These are phyloP conservation scores for Letharia columbiana DNA, from an alignment of 495 filamentous ascomycete genomes.

Conservation along the genomic window DNA sequence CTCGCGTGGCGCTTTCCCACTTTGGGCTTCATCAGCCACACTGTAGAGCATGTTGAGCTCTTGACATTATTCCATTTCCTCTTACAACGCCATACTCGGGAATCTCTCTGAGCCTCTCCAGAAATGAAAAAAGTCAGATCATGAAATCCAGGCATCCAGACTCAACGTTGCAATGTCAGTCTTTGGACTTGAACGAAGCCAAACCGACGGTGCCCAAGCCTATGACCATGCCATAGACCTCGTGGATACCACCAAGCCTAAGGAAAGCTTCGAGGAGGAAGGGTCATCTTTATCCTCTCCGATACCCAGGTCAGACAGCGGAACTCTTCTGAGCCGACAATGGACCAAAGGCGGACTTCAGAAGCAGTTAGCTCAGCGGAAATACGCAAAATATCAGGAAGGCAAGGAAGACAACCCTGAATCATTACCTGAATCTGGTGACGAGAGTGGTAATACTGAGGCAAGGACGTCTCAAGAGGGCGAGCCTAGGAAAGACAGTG, in stretches of 20 bases:
- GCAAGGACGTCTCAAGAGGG: conserved; percentile 8
- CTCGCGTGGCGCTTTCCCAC: conserved; percentile 1
- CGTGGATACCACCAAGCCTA: conserved; percentile 26
- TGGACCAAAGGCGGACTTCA: conserved; percentile 37
- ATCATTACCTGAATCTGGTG: conserved; percentile 15
- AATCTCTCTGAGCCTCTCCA: neutral
- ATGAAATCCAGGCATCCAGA: conserved; percentile 7
- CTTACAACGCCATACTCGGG: neutral
- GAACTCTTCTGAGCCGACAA: conserved; percentile 21
- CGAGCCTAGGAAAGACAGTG: conserved; percentile 18
- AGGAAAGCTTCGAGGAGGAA: conserved; percentile 8
- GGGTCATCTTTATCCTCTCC: conserved; percentile 3
- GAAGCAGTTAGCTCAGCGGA: conserved; percentile 43
- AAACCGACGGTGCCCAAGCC: conserved; percentile 16
- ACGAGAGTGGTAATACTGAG: conserved; percentile 27
- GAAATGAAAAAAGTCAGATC: conserved; percentile 9
- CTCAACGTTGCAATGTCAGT: conserved; percentile 20
- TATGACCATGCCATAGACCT: conserved; percentile 28
- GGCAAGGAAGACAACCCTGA: conserved; percentile 34
- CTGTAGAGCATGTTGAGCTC: neutral
- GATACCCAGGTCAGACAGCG: conserved; percentile 15
- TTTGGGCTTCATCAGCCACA: conserved; percentile 11
- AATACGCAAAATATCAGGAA: conserved; percentile 56
- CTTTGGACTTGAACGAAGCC: conserved; percentile 22
- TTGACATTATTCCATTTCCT: neutral